Evolutionary conservation across 2,329 filamentous ascomycete genomes (phyloP), one percentile per base, ranked within the genome.

Genomic region (Phyllosticta ampelicida): DNA sequence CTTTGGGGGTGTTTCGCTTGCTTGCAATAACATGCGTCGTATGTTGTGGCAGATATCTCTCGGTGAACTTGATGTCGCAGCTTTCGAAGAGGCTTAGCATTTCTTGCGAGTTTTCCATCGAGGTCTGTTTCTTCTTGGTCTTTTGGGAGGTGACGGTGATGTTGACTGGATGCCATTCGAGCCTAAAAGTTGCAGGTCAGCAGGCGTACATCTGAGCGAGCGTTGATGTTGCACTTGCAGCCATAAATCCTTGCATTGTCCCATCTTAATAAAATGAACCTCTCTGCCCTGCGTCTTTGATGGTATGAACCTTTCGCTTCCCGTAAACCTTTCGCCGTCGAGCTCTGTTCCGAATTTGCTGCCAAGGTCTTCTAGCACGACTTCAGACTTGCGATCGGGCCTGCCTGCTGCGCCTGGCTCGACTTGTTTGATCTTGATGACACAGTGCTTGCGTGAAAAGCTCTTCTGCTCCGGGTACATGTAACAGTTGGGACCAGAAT

Each of bases 11-110:
- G 70, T 97, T 99, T 53, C 94, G 82, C 73, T 95, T 96, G 70
- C 85, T 88, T 8, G 89, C 85, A 30, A 97, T 84, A 10, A 95
- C 87, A 71, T 97, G 91, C 0, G 92, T 96, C 0, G 92, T 96
- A 26, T 80, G 75, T 16, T 76, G 79, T 23, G 80, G 74, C 21
- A 87, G 75, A 70, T 90, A 96, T 3, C 90, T 85, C 50, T 82
- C 78, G 13, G 87, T 76, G 13, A 90, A 85, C 71, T 96, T 97
- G 71, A 97, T 86, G 68, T 96, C 94, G n/a, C 95, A 78, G 51
- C 86, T 82, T 68, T 95, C 90, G 18, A 97, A 81, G 56, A 80
- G 80, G 29, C 80, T 74, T 61, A 82, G 82, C 23, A 90, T 79
- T 18, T 76, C 75, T 1, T 76, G n/a, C 36, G 20, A 9, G 2